Evolutionary conservation across 2,329 filamentous ascomycete genomes (phyloP).

Genomic region (Penicillium corylophilum): DNA sequence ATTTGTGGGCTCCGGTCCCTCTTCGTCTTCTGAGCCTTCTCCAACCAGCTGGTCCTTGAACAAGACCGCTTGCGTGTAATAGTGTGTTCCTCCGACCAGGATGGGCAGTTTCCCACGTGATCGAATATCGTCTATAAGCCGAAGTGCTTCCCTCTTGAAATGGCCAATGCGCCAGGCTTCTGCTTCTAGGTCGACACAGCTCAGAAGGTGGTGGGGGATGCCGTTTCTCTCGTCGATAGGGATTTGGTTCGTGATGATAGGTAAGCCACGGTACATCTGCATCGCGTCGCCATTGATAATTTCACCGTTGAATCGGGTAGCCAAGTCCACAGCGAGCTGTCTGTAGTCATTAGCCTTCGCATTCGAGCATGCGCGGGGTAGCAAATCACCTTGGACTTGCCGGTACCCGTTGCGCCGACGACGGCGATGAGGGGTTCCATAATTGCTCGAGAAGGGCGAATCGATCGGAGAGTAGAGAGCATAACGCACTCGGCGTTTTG

Average conservation of each 20-base stretch:
- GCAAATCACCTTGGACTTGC: slow-evolving; percentile 75
- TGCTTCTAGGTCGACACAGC: slow-evolving; percentile 70
- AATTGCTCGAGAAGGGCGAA: slow-evolving; percentile 21
- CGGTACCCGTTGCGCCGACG: slow-evolving; percentile 87
- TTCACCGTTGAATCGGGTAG: slow-evolving; percentile 80
- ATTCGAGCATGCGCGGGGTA: not conserved
- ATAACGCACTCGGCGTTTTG: slow-evolving; percentile 18
- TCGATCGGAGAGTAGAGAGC: slow-evolving; percentile 27
- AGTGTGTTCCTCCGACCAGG: slow-evolving; percentile 90
- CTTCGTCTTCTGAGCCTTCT: slow-evolving; percentile 27
- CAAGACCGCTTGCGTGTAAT: slow-evolving; percentile 86
- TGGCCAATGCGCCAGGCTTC: slow-evolving; percentile 79
- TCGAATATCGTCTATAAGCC: slow-evolving; percentile 74
- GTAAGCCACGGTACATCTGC: slow-evolving; percentile 91
- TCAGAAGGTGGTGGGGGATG: slow-evolving; percentile 84
- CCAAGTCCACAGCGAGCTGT: slow-evolving; percentile 86
- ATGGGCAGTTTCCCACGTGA: slow-evolving; percentile 78
- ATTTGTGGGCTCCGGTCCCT: slow-evolving; percentile 23
- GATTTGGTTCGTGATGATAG: slow-evolving; percentile 95
- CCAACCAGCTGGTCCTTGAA: slow-evolving; percentile 70
- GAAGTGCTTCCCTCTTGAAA: slow-evolving; percentile 69
- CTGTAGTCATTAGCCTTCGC: slow-evolving; percentile 28
- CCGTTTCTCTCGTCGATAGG: slow-evolving; percentile 70
- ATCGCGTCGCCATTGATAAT: slow-evolving; percentile 97
- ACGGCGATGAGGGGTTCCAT: slow-evolving; percentile 70